Evolutionary conservation across 768 basidiomycete species (phyloP), one percentile per base, ranked within the genome.

Genomic region (Flagelloscypha sp.): DNA sequence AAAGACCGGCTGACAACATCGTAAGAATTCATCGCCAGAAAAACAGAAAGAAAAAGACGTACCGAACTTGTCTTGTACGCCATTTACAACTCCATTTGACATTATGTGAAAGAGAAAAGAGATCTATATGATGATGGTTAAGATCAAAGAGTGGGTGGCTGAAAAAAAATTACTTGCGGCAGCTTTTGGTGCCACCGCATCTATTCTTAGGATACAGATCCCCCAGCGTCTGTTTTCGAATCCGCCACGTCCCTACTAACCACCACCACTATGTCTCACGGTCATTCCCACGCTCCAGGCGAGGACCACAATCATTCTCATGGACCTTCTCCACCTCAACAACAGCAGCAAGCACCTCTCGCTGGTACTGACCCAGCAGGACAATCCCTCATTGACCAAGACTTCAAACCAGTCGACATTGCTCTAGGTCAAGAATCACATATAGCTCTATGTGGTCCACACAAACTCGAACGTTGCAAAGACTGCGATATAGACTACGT

Each of bases 1-100:
- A 72, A 24, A 31, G 27, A 28, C 27, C 25, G 30, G 37, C 34
- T 25, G 30, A 15, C 19, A 28, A 40, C 36, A 36, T 24, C 35
- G 13, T 33, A 35, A 12, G 30, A 36, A 33, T n/a, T 21, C 33
- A 25, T 20, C 16, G 24, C 18, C 28, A 36, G 15, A 15, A 1
- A 34, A 16, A 15, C 25, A 33, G 13, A 38, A 38, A 37, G 46
- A 27, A 35, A 27, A 32, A 36, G 13, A 65, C 75, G 46, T 45
- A 84, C 84, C 72, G 58, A 88, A 83, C 57, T 77, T 71, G 56
- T 68, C 66, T 70, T 87, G 84, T 53, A 86, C 65, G 57, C 71
- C 78, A 65, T 86, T 84, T 82, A 84, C 76, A 71, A 76, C 75
- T 76, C 82, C 84, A 87, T 86, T 86, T 68, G 83, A 79, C 84